Conservation (phyloP, 345 rosid genomes). For the Arabidopsis suecica region DNA sequence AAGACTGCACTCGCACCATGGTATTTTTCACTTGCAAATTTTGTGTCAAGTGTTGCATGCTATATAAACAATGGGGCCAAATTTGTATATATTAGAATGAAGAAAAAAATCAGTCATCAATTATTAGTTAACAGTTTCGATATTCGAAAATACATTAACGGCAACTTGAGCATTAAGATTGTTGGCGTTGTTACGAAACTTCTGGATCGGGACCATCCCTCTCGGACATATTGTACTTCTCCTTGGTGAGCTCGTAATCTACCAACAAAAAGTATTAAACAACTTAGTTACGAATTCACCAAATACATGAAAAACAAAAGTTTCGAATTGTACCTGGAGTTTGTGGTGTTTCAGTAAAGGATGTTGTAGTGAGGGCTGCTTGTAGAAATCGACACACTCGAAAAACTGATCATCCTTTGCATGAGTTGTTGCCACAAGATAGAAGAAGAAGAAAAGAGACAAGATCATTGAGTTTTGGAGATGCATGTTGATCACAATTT, state of each 20-base stretch:
- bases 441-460: not conserved
- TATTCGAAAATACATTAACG: not conserved
- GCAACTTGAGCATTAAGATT: not conserved
- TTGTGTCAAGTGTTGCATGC: constrained; percentile 26
- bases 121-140: not conserved
- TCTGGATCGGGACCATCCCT: constrained; percentile 28
- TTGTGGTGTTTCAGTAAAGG: constrained; percentile 14
- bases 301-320: too few species aligned
- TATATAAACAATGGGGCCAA: not conserved
- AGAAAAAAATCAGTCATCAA: not conserved
- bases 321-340: not conserved
- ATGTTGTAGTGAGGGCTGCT: constrained; percentile 23
- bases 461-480: not conserved
- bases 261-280: too few species aligned
- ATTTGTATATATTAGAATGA: not conserved
- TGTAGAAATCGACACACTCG: constrained; percentile 17
- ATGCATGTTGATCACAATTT: not conserved
- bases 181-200: not conserved
- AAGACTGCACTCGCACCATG: not conserved
- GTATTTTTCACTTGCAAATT: not conserved
- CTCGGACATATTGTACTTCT: constrained; percentile 6
- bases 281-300: not conserved
- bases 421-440: constrained; percentile 2
- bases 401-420: constrained; percentile 12
- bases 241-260: not conserved